Evolutionary conservation across 1,139 yeast species (phyloP).

Genomic region (Yamadazyma atlantica): DNA sequence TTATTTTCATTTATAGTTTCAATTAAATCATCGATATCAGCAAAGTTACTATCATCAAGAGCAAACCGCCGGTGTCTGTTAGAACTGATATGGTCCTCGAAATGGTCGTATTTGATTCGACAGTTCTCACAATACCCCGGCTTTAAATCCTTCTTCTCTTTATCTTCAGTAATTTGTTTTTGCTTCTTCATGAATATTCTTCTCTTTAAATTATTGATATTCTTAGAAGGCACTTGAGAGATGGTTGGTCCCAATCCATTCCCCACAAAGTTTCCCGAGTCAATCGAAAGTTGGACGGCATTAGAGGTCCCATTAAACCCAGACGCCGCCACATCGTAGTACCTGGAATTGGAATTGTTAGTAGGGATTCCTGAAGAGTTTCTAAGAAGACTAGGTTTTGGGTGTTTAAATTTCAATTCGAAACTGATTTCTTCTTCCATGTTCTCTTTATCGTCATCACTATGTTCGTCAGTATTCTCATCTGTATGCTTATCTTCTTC

Average conservation of each 20-base stretch:
- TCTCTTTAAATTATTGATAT: slow-evolving; percentile 58
- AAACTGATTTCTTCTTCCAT: background rate
- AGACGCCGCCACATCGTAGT: slow-evolving; percentile 73
- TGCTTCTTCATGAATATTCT: slow-evolving; percentile 46
- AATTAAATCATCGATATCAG: slow-evolving; percentile 71
- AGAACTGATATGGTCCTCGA: slow-evolving; percentile 72
- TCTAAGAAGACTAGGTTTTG: slow-evolving; percentile 25
- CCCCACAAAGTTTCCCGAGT: slow-evolving; percentile 44
- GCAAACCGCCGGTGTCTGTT: slow-evolving; percentile 84
- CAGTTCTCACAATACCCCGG: slow-evolving; percentile 95
- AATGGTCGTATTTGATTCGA: slow-evolving; percentile 76
- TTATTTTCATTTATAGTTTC: slow-evolving; percentile 45
- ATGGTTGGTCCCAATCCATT: slow-evolving; percentile 72
- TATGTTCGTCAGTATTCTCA: slow-evolving; percentile 7
- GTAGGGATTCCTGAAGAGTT: slow-evolving; percentile 33
- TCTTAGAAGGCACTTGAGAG: slow-evolving; percentile 69
- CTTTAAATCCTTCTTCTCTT: slow-evolving; percentile 36
- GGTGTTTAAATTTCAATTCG: slow-evolving; percentile 21
- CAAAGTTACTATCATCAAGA: slow-evolving; percentile 65
- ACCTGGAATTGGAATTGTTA: slow-evolving; percentile 37
- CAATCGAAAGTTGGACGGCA: slow-evolving; percentile 43
- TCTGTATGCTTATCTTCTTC: background rate
- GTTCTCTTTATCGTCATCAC: slow-evolving; percentile 13
- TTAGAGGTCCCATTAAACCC: slow-evolving; percentile 70
- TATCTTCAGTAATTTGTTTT: slow-evolving; percentile 49